A percentile compares a stretch with the other conserved stretches of the same genome.
phyloP scores from a whole-genome alignment of 768 basidiomycete species.

The Boletales sp. region DNA sequence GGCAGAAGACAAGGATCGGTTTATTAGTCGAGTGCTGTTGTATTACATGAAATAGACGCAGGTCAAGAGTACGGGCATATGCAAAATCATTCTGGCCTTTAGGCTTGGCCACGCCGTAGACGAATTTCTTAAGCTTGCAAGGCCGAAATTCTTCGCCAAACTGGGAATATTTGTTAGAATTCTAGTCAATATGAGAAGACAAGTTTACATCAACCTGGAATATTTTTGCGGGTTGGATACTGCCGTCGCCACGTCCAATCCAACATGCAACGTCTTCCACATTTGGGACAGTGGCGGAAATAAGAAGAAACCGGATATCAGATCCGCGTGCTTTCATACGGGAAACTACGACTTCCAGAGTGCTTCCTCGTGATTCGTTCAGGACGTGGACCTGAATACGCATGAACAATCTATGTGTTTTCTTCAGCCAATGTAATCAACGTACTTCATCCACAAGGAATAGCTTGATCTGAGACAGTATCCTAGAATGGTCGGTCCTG shows the following conservation, averaged over 20 bases:
- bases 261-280: constrained; percentile 86
- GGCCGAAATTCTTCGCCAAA: constrained; percentile 93
- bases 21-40: constrained; percentile 72
- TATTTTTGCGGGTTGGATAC: constrained; percentile 48
- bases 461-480: constrained; percentile 68
- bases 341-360: constrained; percentile 90
- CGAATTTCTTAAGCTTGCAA: constrained; percentile 69
- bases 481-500: constrained; percentile 61
- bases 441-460: constrained; percentile 90
- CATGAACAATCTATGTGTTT: neutral
- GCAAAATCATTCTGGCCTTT: constrained; percentile 75
- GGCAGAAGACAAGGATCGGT: constrained; percentile 84
- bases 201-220: constrained; percentile 53
- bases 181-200: neutral
- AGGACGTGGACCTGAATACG: constrained; percentile 78
- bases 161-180: constrained; percentile 36
- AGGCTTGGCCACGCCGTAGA: constrained; percentile 64
- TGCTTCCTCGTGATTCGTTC: constrained; percentile 86
- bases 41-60: constrained; percentile 67
- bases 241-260: constrained; percentile 54
- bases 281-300: constrained; percentile 95
- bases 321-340: constrained; percentile 82
- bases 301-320: constrained; percentile 75
- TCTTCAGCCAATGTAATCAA: neutral
- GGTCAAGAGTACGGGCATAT: constrained; percentile 69